phyloP scores from a whole-genome alignment of 2,329 filamentous ascomycete genomes.

The Ophiostoma piceae region DNA sequence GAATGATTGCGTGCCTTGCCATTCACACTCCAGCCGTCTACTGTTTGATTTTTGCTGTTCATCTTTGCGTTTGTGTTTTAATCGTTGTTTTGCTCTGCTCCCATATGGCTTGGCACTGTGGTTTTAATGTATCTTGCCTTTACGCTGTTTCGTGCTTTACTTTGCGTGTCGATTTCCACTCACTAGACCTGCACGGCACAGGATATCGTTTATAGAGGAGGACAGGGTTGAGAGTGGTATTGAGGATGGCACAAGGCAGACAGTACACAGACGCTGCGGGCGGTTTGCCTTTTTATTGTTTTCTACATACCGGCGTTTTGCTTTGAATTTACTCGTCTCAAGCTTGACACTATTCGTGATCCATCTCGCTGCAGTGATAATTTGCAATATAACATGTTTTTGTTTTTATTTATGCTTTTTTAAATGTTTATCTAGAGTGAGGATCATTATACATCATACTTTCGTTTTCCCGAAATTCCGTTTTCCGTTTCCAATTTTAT shows the following conservation, averaged over 20 bases:
- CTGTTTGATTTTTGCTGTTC: neutral
- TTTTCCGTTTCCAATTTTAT: neutral
- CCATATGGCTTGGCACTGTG: neutral
- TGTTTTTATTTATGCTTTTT: neutral
- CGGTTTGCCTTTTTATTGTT: neutral
- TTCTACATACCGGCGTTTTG: neutral
- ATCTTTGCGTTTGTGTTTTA: too few relatives aligned
- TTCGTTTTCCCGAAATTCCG: slow-evolving; percentile 1
- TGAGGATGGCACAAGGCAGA: neutral
- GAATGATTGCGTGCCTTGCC: neutral
- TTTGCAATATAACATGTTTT: neutral
- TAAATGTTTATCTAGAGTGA: slow-evolving; percentile 20
- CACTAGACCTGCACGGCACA: slow-evolving; percentile 21
- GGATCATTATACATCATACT: slow-evolving; percentile 21
- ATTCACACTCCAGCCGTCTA: neutral
- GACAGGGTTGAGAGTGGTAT: neutral
- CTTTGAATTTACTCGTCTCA: neutral
- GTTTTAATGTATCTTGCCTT: neutral
- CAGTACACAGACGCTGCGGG: neutral
- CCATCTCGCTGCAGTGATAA: neutral
- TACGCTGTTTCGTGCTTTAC: neutral
- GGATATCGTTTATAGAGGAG: slow-evolving; percentile 19
- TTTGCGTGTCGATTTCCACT: neutral
- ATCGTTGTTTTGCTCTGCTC: neutral
- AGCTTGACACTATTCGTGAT: neutral